Base-by-base conservation (phyloP, 164 flowering plant genomes). In the Saururus chinensis region DNA sequence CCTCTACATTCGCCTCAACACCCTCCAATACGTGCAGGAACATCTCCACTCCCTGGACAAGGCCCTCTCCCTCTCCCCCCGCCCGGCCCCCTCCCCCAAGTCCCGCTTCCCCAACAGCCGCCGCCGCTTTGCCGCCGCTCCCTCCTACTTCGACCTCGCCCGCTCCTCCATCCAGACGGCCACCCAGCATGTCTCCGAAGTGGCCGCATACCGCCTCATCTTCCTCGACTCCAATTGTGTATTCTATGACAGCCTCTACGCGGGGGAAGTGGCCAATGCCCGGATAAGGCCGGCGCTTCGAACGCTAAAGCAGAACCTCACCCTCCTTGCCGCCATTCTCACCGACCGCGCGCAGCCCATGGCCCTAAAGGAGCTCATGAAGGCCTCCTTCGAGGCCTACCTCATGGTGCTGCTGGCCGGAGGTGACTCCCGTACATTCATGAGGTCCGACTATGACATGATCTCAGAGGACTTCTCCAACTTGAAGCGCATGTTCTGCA, bases 391-490 rank as follows among this genome's bases (percentile, higher is more conserved):
- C 59, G 99, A 95, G 69, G 86, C 88, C 12, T 90, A 61, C 75
- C 82, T 91, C 9, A 88, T 79, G 91, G 93, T 87, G 53, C 62
- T 95, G 68, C 83, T 95, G 37, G 99, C 99, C 0, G 99, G 99
- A 14, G 99, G 99, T 14, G 53, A 68, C 52, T 52, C 75, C 19
- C 64, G 99, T 30, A 64, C 70, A 0, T 91, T 88, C 61, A 37
- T 59, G 6, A 63, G 81, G 68, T 11, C 77, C 6, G 97, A 95
- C 59, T 82, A 87, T n/a, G 79, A 68, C 60, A 78, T 84, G 82
- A 74, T 95, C 19, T 74, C 71, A 61, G 97, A 90, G 69, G 99
- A 95, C 61, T 85, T 95, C 41, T 80, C 80, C 16, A 72, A 70
- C 70, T 71, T 91, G 70, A 95, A 87, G 69, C 68, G 77, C 25